These are phyloP conservation scores for Xanthoparmelia taractica DNA, from an alignment of 495 filamentous ascomycete genomes.

Conservation along the genomic window DNA sequence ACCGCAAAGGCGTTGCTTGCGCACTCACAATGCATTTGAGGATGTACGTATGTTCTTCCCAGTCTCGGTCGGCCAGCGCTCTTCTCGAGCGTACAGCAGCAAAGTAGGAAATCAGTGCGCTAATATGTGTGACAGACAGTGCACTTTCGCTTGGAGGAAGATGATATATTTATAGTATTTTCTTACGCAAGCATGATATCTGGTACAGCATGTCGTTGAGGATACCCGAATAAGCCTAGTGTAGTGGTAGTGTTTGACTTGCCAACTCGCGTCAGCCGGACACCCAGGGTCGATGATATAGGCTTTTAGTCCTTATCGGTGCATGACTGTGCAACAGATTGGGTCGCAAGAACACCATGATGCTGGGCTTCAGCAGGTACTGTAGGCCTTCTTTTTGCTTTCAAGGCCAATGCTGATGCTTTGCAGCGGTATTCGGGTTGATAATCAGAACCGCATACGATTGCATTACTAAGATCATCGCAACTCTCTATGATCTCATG, in stretches of 20 bases:
- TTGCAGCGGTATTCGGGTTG: slow-evolving; percentile 39
- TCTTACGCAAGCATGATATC: too few species aligned
- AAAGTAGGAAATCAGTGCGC: too few species aligned
- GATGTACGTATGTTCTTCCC: too few species aligned
- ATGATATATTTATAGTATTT: too few species aligned
- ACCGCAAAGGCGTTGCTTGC: too few species aligned
- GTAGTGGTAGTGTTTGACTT: not conserved
- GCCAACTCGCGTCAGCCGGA: not conserved
- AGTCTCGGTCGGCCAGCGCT: too few species aligned
- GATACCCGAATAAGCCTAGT: not conserved
- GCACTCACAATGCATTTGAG: too few species aligned
- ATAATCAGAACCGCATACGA: slow-evolving; percentile 45
- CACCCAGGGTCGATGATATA: not conserved
- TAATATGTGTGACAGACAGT: too few species aligned
- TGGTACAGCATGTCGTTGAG: not conserved
- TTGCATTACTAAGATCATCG: slow-evolving; percentile 43
- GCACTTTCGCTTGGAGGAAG: too few species aligned
- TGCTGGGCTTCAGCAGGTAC: slow-evolving; percentile 47
- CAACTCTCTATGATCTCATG: slow-evolving; percentile 50
- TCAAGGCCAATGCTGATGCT: not conserved
- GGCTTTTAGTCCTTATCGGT: slow-evolving; percentile 37
- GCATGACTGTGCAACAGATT: slow-evolving; percentile 40
- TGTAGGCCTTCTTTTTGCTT: not conserved
- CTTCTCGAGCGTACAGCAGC: too few species aligned
- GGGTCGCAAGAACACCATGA: slow-evolving; percentile 47